Evolutionary conservation across 805 yeast genomes (phyloP).

Genomic region (Starmerella cellae): DNA sequence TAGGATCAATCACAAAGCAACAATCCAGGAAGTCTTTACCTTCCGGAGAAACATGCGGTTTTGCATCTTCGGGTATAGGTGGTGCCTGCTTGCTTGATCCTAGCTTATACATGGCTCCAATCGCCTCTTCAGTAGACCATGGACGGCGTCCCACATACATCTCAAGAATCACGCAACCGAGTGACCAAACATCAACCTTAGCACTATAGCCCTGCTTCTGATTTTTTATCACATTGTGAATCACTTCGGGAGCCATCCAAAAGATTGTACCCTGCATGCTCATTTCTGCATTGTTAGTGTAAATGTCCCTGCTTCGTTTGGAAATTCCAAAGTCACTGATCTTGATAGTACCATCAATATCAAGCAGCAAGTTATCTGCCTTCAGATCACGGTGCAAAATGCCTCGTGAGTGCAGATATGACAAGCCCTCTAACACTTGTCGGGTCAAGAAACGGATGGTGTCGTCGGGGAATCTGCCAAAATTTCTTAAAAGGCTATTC

Average conservation of each 20-base stretch:
- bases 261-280: conserved; percentile 97
- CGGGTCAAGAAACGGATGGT: conserved; percentile 57
- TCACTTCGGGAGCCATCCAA: conserved; percentile 99
- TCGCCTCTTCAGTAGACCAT: conserved; percentile 91
- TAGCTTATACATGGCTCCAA: conserved; percentile 79
- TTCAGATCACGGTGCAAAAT: conserved; percentile 88
- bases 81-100: conserved; percentile 86
- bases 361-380: conserved; percentile 81
- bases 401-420: conserved; percentile 78
- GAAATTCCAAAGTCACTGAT: conserved; percentile 96
- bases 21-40: conserved; percentile 61
- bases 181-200: conserved; percentile 94
- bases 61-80: conserved; percentile 86
- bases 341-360: conserved; percentile 85
- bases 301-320: conserved; percentile 69
- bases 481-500: conserved; percentile 65
- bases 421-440: conserved; percentile 71
- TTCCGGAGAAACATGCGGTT: conserved; percentile 43
- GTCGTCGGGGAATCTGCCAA: conserved; percentile 74
- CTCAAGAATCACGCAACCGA: conserved; percentile 92
- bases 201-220: conserved; percentile 89
- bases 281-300: conserved; percentile 85
- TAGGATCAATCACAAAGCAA: conserved; percentile 71
- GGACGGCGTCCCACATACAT: conserved; percentile 97
- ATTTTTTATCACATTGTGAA: conserved; percentile 62